These are phyloP conservation scores for Kodamaea arcana DNA, from an alignment of 1,139 yeast species.

Conservation along the genomic window DNA sequence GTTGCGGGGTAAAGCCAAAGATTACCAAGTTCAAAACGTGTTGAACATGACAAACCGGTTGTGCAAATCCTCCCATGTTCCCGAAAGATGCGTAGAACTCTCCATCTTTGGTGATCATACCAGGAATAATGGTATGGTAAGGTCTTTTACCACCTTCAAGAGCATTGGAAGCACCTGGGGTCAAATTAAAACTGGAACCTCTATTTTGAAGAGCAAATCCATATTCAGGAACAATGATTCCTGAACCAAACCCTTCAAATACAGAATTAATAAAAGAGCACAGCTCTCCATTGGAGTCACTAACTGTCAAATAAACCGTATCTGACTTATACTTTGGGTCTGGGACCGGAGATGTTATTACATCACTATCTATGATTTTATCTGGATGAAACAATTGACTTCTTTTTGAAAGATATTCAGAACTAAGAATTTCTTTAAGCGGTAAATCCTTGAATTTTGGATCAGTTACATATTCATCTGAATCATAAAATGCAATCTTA, in stretches of 20 bases:
- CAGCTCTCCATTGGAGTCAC: constrained; percentile 73
- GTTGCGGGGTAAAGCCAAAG: constrained; percentile 68
- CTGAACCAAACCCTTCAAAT: constrained; percentile 68
- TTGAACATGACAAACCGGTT: constrained; percentile 83
- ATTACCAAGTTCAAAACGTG: constrained; percentile 63
- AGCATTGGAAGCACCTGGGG: constrained; percentile 54
- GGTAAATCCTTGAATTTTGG: constrained; percentile 42
- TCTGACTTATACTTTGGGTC: constrained; percentile 65
- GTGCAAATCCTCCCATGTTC: constrained; percentile 87
- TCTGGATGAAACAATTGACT: constrained; percentile 42
- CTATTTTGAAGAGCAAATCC: constrained; percentile 77
- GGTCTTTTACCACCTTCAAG: constrained; percentile 72
- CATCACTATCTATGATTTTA: constrained; percentile 38
- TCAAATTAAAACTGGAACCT: constrained; percentile 70
- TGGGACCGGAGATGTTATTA: constrained; percentile 54
- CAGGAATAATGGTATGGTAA: constrained; percentile 83
- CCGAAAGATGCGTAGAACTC: constrained; percentile 68
- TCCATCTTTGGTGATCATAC: constrained; percentile 54
- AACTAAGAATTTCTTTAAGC: constrained; percentile 30
- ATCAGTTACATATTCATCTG: constrained; percentile 72
- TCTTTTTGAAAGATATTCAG: constrained; percentile 47
- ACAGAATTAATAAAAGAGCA: constrained; percentile 80
- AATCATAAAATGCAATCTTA: constrained; percentile 71
- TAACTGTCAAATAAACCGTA: constrained; percentile 69
- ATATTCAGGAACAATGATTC: constrained; percentile 59